Percentiles rank a stretch among this genome's conserved stretches.
Evolutionary conservation across 2,329 filamentous ascomycete species (phyloP).

Genomic region (Phyllosticta capitalensis): DNA sequence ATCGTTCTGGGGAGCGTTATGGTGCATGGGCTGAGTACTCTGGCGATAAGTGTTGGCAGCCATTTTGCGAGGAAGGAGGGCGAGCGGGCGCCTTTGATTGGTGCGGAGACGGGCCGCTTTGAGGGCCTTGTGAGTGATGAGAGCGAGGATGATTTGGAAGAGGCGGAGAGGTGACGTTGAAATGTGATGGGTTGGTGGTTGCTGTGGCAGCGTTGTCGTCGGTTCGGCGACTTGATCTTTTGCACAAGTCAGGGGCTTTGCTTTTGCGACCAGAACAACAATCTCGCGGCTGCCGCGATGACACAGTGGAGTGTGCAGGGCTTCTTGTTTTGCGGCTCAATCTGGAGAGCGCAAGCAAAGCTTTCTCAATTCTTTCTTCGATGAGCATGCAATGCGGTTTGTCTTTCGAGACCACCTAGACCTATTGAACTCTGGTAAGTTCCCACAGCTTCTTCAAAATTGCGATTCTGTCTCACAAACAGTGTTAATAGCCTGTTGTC

Average conservation of each 20-base stretch:
- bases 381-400: background rate
- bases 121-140: constrained; percentile 41
- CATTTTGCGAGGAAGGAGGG: constrained; percentile 39
- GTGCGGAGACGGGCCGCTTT: constrained; percentile 41
- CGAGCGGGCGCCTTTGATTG: constrained; percentile 42
- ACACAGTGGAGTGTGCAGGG: too few species aligned
- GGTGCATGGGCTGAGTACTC: constrained; percentile 45
- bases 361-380: background rate
- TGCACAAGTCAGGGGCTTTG: too few species aligned
- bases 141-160: constrained; percentile 15
- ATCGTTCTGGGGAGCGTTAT: constrained; percentile 45
- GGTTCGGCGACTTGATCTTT: background rate
- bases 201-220: background rate
- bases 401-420: background rate
- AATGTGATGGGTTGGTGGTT: background rate
- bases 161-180: constrained; percentile 12
- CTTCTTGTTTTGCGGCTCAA: too few species aligned
- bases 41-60: constrained; percentile 39
- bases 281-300: too few species aligned
- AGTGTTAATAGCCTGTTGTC: background rate
- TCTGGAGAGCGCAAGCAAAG: too few species aligned
- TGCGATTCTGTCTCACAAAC: background rate
- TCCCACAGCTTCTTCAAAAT: background rate
- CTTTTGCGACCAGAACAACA: too few species aligned
- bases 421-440: background rate